Base-by-base conservation (phyloP, 768 basidiomycete genomes). In the Termitomyces heimii region DNA sequence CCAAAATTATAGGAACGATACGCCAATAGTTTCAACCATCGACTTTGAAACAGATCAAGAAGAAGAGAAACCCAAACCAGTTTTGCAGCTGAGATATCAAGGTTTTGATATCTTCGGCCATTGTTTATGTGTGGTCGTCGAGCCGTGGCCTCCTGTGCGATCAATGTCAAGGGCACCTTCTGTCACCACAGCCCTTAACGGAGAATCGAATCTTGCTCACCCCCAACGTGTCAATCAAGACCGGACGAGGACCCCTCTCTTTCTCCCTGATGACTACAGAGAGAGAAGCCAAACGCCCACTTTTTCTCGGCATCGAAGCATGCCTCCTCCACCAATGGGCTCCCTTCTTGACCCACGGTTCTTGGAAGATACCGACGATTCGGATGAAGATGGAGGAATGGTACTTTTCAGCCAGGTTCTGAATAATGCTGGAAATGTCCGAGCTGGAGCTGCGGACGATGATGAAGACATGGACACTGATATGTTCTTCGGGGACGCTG, bases 121-220 rank as follows among this genome's bases (percentile, higher is more conserved):
- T 54, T 91, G 88, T 67, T 78, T 94, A 18, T 91, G 88, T 65
- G 78, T 94, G 35, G 86, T 94, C 24, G 84, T 92, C 16, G 92
- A 94, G 67, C 92, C 92, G 16, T 91, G 84, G 78, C 86, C 88
- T 4, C 71, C 81, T 14, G 66, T 83, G 37, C 79, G 75, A 35
- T 61, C 70, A 4, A 62, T 65, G 35, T 62, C 77, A 4, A 68
- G 54, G 62, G 70, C 59, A n/a, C 69, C 65, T 13, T 65, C 68
- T 5, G 52, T 67, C 12, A 22, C 5, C 52, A 62, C 22, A 57
- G 49, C 50, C 32, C 63, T 43, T 62, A 63, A 66, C 29, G 64
- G 73, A 50, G 68, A 69, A 20, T 64, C 70, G 32, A 74, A 68
- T 57, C 65, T 75, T 42, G 69, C 69, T 4, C 71, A 75, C 31